These are phyloP conservation scores for Geranium incanum DNA, from an alignment of 441 rosid genomes.

Conservation along the genomic window DNA sequence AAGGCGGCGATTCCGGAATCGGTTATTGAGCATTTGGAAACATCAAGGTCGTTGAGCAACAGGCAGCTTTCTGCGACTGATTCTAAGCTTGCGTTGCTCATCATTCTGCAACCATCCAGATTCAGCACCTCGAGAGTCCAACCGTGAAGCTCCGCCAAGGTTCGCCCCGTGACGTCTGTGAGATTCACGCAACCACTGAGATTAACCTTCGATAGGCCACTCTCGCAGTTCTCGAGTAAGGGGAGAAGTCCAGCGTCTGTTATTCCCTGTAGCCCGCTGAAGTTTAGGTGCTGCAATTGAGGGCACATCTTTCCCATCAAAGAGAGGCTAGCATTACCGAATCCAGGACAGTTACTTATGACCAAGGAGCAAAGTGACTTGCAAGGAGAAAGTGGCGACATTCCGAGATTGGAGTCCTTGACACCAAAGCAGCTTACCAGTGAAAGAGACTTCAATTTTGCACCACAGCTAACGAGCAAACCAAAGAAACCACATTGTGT, in stretches of 20 bases:
- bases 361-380: conserved; percentile 54
- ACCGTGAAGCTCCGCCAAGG: conserved; percentile 59
- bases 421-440: conserved; percentile 70
- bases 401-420: conserved; percentile 37
- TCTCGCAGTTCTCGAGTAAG: conserved; percentile 54
- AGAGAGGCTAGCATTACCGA: conserved; percentile 65
- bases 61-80: conserved; percentile 60
- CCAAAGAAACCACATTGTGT: conserved; percentile 58
- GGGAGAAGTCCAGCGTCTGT: conserved; percentile 73
- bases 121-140: conserved; percentile 63
- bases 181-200: conserved; percentile 62
- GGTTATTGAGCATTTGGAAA: conserved; percentile 59
- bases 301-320: conserved; percentile 68
- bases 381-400: conserved; percentile 37
- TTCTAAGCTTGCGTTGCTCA: conserved; percentile 60
- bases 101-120: conserved; percentile 79
- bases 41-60: conserved; percentile 68
- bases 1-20: conserved; percentile 63
- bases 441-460: conserved; percentile 57
- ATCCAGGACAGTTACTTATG: conserved; percentile 68
- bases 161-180: conserved; percentile 52
- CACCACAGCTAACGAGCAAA: conserved; percentile 45
- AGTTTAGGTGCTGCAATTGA: conserved; percentile 63
- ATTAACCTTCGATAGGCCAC: conserved; percentile 67
- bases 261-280: conserved; percentile 56